Percentiles rank a stretch among this genome's conserved stretches.
Conservation (phyloP, 257 asterid species). For the Solanum peruvianum region DNA sequence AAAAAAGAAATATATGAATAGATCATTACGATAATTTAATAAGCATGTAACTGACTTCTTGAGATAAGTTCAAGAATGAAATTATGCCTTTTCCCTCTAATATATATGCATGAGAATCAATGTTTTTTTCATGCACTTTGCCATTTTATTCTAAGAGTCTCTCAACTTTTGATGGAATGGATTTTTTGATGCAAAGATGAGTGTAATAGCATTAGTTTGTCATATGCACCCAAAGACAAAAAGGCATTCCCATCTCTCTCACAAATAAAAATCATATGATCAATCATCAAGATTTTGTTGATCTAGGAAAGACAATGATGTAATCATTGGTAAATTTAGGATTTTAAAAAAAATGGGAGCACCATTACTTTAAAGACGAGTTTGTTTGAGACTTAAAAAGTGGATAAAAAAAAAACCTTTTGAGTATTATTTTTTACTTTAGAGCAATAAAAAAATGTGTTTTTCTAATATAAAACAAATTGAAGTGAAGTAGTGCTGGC, state of each 20-base stretch:
- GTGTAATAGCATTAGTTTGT: slow-evolving; percentile 34
- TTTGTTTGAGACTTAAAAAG: too few relatives aligned
- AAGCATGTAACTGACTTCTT: too few relatives aligned
- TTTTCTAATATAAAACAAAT: too few relatives aligned
- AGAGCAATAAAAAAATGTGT: too few relatives aligned
- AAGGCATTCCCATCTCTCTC: background rate
- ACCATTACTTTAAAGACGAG: too few relatives aligned
- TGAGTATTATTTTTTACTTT: too few relatives aligned
- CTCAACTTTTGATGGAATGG: background rate
- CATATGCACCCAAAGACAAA: background rate
- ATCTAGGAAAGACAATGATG: slow-evolving; percentile 9
- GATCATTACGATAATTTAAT: too few relatives aligned
- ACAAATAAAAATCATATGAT: slow-evolving; percentile 5
- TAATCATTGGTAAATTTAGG: background rate
- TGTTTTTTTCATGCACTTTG: slow-evolving; percentile 13
- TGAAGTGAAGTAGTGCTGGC: too few relatives aligned
- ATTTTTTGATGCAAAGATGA: slow-evolving; percentile 35
- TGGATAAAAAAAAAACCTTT: too few relatives aligned
- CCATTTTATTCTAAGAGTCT: slow-evolving; percentile 5
- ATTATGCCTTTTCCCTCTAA: background rate
- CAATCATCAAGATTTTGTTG: slow-evolving; percentile 4
- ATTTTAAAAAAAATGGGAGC: too few relatives aligned
- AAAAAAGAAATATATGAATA: too few relatives aligned
- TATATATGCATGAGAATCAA: slow-evolving; percentile 25
- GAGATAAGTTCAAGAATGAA: too few relatives aligned